phyloP scores from a whole-genome alignment of 2,329 filamentous ascomycete species.

The Tolypocladium tundrense region DNA sequence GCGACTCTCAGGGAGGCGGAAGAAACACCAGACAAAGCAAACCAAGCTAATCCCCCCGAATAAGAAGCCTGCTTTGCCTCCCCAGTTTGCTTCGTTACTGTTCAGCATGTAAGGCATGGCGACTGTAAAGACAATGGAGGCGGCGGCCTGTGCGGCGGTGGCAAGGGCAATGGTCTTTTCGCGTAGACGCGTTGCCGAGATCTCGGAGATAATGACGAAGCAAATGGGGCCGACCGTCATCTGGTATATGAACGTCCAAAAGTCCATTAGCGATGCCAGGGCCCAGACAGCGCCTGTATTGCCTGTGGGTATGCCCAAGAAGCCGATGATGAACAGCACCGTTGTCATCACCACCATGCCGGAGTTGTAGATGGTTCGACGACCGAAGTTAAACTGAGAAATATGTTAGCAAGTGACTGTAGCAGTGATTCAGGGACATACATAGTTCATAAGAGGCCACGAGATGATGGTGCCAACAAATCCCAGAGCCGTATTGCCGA shows the following conservation, averaged over 20 bases:
- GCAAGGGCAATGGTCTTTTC: conserved; percentile 20
- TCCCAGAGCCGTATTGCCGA: conserved; percentile 29
- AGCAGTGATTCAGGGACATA: background rate
- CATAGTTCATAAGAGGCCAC: conserved; percentile 27
- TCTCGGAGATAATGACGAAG: conserved; percentile 29
- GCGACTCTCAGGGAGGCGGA: conserved; percentile 17
- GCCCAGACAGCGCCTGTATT: conserved; percentile 23
- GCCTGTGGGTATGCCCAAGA: conserved; percentile 22
- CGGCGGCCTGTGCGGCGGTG: conserved; percentile 14
- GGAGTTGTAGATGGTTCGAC: conserved; percentile 26
- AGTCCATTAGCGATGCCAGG: conserved; percentile 26
- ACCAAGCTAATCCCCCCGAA: conserved; percentile 14
- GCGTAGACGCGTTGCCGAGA: conserved; percentile 23
- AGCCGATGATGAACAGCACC: conserved; percentile 30
- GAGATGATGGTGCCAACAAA: conserved; percentile 29
- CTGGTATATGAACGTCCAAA: conserved; percentile 31
- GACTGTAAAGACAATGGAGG: conserved; percentile 14
- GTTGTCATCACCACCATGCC: conserved; percentile 19
- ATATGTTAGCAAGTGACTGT: background rate
- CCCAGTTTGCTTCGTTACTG: conserved; percentile 18
- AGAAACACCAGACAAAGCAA: conserved; percentile 16
- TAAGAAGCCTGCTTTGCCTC: conserved; percentile 20
- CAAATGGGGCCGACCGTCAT: conserved; percentile 31
- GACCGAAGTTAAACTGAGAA: conserved; percentile 19
- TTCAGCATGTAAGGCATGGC: conserved; percentile 22